These are phyloP conservation scores for Plasmodium gallinaceum DNA, from an alignment of 169 alveolate genomes.

Conservation along the genomic window DNA sequence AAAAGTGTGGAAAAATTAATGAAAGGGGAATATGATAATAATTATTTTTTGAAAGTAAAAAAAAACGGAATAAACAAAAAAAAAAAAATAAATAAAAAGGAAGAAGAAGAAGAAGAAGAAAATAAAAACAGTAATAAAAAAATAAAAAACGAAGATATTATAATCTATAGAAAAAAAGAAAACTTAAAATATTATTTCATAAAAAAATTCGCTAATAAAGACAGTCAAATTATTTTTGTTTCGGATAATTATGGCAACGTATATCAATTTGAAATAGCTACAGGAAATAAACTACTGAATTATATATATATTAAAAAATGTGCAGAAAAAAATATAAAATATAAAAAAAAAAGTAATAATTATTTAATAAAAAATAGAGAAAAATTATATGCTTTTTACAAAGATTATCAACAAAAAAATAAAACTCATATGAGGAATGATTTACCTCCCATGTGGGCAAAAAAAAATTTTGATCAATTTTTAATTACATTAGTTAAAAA, in stretches of 20 bases:
- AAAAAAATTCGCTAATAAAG: slow-evolving; percentile 41
- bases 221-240: slow-evolving; percentile 76
- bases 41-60: slow-evolving; percentile 5
- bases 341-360: slow-evolving; percentile 14
- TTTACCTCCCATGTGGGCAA: slow-evolving; percentile 60
- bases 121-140: not conserved
- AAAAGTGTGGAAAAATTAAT: not conserved
- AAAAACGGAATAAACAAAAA: not conserved
- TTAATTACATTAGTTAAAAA: slow-evolving; percentile 22
- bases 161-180: slow-evolving; percentile 12
- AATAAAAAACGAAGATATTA: slow-evolving; percentile 39
- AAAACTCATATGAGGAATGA: slow-evolving; percentile 66
- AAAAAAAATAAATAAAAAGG: slow-evolving; percentile 1
- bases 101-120: not conserved
- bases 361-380: slow-evolving; percentile 64
- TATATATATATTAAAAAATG: slow-evolving; percentile 57
- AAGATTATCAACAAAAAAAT: slow-evolving; percentile 61
- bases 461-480: slow-evolving; percentile 46
- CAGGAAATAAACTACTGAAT: slow-evolving; percentile 75
- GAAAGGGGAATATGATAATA: not conserved
- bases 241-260: slow-evolving; percentile 84
- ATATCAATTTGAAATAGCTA: slow-evolving; percentile 78
- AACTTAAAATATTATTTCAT: slow-evolving; percentile 25
- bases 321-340: slow-evolving; percentile 33
- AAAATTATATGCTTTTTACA: slow-evolving; percentile 50